phyloP scores from a whole-genome alignment of 306 rosid genomes.

The Cicer pinnatifidum region DNA sequence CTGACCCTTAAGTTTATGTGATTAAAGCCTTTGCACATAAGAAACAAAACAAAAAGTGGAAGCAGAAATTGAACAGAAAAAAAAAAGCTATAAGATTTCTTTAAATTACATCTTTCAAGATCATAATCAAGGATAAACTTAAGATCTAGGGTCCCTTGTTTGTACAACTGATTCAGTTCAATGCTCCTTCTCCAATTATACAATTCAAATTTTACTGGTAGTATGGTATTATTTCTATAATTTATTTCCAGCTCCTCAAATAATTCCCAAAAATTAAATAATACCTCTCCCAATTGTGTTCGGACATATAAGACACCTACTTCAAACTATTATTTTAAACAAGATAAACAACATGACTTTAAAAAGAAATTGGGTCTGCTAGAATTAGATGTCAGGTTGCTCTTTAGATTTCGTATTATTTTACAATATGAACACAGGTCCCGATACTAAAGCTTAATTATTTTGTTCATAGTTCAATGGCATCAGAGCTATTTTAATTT shows the following conservation, averaged over 20 bases:
- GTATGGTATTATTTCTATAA: neutral
- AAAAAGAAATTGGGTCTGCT: neutral
- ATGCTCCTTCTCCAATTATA: neutral
- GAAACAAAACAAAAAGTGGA: neutral
- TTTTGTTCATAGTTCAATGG: neutral
- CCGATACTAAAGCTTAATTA: neutral
- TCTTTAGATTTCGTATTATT: neutral
- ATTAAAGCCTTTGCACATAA: neutral
- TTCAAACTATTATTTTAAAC: neutral
- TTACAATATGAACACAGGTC: neutral
- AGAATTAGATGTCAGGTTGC: neutral
- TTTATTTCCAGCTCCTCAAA: slow-evolving; percentile 11
- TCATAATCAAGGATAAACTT: neutral
- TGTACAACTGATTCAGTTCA: neutral
- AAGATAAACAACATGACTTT: neutral
- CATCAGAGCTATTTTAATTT: neutral
- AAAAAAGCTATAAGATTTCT: neutral
- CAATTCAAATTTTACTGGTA: neutral
- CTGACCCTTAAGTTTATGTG: no score
- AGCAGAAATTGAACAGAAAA: neutral
- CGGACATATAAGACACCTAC: neutral
- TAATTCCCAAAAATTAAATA: neutral
- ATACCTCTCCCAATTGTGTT: neutral
- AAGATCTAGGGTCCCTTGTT: neutral
- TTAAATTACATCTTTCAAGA: neutral